A percentile compares a stretch with the other conserved stretches of the same genome.
These are phyloP conservation scores for Dictyostelium brefeldianum DNA, from an alignment of 78 protist species.

Conservation along the genomic window DNA sequence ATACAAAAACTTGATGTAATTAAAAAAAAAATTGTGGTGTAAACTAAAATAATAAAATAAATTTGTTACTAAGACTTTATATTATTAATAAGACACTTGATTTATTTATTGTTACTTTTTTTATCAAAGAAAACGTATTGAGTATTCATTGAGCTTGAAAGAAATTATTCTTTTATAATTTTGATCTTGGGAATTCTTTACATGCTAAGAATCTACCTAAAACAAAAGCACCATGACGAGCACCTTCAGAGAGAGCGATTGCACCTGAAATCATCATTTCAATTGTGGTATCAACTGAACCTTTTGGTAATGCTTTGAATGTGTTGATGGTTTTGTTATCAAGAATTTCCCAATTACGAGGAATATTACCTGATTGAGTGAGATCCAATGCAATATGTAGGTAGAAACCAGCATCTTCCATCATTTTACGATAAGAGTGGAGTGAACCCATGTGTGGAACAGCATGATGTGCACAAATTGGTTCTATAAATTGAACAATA, in stretches of 20 bases:
- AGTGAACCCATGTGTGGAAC: constrained; percentile 76
- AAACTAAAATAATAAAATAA: too few species aligned
- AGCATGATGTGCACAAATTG: constrained; percentile 80
- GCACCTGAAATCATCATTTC: constrained; percentile 82
- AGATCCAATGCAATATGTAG: constrained; percentile 76
- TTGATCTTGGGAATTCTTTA: too few species aligned
- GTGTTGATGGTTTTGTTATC: constrained; percentile 70
- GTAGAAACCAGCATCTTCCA: constrained; percentile 75
- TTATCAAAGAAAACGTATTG: too few species aligned
- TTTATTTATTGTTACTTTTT: too few species aligned
- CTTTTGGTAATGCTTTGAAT: constrained; percentile 78
- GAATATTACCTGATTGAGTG: constrained; percentile 67
- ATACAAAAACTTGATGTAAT: too few species aligned
- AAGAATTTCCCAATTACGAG: constrained; percentile 69
- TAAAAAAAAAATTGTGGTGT: too few species aligned
- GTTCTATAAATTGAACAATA: constrained; percentile 76
- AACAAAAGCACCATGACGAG: constrained; percentile 25
- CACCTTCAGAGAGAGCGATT: constrained; percentile 77
- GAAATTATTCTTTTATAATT: too few species aligned
- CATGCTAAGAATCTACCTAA: constrained; percentile 42
- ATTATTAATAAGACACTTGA: too few species aligned
- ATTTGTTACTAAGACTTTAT: too few species aligned
- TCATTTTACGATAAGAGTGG: constrained; percentile 43
- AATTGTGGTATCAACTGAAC: constrained; percentile 65
- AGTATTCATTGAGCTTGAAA: too few species aligned